Evolutionary conservation across 2,329 filamentous ascomycete genomes (phyloP).

Genomic region (Beauveria medogensis): DNA sequence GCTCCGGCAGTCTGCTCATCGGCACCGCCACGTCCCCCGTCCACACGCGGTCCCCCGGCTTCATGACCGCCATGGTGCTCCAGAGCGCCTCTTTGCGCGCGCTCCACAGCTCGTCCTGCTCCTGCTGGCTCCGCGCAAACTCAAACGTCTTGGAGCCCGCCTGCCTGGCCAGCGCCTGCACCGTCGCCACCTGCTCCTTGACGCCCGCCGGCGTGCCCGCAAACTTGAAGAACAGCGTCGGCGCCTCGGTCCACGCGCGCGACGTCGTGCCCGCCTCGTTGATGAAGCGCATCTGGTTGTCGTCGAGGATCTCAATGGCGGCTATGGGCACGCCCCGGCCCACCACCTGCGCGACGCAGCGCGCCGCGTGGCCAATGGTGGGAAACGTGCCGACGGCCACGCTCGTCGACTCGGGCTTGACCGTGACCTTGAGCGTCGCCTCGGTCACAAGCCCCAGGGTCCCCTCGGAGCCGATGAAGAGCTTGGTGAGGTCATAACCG

Average conservation of each 20-base stretch:
- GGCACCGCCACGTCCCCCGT: conserved; percentile 83
- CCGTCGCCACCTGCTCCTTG: conserved; percentile 68
- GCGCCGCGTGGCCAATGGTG: conserved; percentile 60
- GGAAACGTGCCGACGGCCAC: conserved; percentile 64
- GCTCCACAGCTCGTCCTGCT: conserved; percentile 73
- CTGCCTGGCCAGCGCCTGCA: conserved; percentile 53
- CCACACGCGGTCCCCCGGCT: conserved; percentile 66
- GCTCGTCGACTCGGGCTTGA: conserved; percentile 68
- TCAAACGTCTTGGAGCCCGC: conserved; percentile 63
- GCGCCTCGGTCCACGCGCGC: conserved; percentile 60
- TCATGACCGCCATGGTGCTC: conserved; percentile 64
- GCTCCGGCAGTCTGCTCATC: conserved; percentile 61
- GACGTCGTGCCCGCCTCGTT: conserved; percentile 58
- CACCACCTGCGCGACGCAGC: conserved; percentile 75
- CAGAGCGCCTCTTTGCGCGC: conserved; percentile 78
- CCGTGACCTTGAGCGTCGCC: conserved; percentile 78
- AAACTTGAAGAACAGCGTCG: conserved; percentile 82
- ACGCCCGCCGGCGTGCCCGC: conserved; percentile 61
- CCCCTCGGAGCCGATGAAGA: conserved; percentile 87
- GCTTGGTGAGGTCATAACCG: conserved; percentile 82
- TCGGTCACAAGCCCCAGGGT: conserved; percentile 88
- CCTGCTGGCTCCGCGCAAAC: conserved; percentile 61
- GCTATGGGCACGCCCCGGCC: conserved; percentile 75
- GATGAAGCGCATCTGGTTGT: conserved; percentile 74
- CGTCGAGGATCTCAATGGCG: conserved; percentile 87